Conservation (phyloP, 139 green algal species). For the Coelastrella sp. region DNA sequence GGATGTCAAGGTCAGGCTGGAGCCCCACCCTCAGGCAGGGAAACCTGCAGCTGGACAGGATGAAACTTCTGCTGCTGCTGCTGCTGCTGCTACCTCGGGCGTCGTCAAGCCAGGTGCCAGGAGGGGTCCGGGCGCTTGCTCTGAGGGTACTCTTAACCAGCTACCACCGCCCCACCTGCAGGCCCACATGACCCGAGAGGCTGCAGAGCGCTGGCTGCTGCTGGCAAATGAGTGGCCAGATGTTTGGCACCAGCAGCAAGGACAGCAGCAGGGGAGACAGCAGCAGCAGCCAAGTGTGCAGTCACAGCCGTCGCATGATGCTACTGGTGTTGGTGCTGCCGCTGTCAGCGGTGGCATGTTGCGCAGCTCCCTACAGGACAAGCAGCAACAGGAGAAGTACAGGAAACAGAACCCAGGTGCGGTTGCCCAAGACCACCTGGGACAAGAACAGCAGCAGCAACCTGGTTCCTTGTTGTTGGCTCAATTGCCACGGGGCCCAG, state of each 20-base stretch:
- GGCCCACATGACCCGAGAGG: not conserved
- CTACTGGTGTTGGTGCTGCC: not conserved
- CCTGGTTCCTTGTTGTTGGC: not conserved
- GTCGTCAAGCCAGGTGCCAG: not conserved
- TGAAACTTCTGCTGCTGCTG: not conserved
- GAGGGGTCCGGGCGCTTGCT: not conserved
- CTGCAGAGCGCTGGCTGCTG: conserved; percentile 20
- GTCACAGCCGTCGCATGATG: not conserved
- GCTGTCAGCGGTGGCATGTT: not conserved
- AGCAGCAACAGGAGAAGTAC: not conserved
- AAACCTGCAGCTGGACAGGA: not conserved
- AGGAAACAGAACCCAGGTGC: not conserved
- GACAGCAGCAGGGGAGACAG: not conserved
- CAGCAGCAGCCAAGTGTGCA: not conserved
- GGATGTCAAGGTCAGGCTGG: not conserved
- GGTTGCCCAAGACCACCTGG: not conserved
- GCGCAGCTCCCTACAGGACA: no score
- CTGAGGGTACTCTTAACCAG: not conserved
- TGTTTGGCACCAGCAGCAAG: not conserved
- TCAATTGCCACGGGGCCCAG: not conserved
- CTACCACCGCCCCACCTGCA: not conserved
- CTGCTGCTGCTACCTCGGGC: not conserved
- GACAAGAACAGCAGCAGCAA: conserved; percentile 1
- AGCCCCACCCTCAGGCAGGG: not conserved
- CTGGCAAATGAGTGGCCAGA: conserved; percentile 20